A percentile compares a stretch with the other conserved stretches of the same genome.
Conservation (phyloP, 305 asterid species). For the Andrographis paniculata region DNA sequence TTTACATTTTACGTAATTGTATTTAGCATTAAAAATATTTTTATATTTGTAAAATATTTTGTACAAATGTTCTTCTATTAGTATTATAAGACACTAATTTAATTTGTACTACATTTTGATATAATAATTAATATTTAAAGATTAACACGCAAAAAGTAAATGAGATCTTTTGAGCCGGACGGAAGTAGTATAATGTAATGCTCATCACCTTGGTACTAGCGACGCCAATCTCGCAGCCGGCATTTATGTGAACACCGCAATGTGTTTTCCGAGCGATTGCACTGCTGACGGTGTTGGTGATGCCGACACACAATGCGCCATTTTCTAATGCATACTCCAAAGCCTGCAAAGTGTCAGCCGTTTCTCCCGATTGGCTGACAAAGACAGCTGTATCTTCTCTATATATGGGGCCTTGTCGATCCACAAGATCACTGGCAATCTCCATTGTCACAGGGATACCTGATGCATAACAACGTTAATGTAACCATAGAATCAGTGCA, state of each 20-base stretch:
- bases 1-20: too few relatives aligned
- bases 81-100: too few relatives aligned
- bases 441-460: conserved; percentile 96
- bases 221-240: conserved; percentile 97
- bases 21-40: too few relatives aligned
- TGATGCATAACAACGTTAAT: conserved; percentile 16
- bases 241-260: conserved; percentile 95
- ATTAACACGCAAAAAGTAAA: too few relatives aligned
- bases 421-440: conserved; percentile 95
- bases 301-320: conserved; percentile 93
- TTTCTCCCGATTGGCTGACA: conserved; percentile 98
- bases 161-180: too few relatives aligned
- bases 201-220: conserved; percentile 84
- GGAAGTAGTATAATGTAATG: neutral
- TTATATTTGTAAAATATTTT: too few relatives aligned
- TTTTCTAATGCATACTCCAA: conserved; percentile 89
- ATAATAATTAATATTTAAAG: too few relatives aligned
- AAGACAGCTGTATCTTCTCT: conserved; percentile 92
- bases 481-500: neutral
- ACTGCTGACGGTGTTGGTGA: conserved; percentile 95
- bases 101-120: too few relatives aligned
- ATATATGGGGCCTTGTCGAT: conserved; percentile 93
- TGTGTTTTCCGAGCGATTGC: conserved; percentile 96
- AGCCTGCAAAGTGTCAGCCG: conserved; percentile 92
- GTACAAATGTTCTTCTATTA: too few relatives aligned